Base-by-base conservation (phyloP, 2,329 filamentous ascomycete species). In the Exserohilum rostratum region DNA sequence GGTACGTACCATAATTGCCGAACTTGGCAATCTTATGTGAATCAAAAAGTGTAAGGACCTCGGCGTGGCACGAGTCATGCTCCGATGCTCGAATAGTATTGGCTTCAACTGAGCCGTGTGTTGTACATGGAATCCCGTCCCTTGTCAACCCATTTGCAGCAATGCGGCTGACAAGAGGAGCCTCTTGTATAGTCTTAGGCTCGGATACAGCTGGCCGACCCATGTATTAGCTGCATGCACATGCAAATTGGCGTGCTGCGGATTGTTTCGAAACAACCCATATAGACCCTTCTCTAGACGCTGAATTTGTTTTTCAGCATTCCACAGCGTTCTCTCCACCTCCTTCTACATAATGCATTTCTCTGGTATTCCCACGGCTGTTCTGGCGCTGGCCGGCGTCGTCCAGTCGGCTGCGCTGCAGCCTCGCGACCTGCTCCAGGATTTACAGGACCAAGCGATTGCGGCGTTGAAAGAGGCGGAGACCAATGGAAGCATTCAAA, bases 381-480 rank as follows among this genome's bases (percentile, higher is more conserved):
- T 50, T 22, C 40, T 63, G 35, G 58, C 60, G 4, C 48, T 63
- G 15, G 51, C 54, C 9, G 38, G 55, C 22, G 34, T 50, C 3
- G 43, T 42, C 10, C 51, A 59, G 39, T 45, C 55, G 15, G 53
- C 50, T 33, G 50, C 46, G 13, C 20, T 62, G 4, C 39, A 59
- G 18, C 34, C 46, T 20, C 51, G 52, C 17, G 51, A 61, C 37
- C 31, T 48, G 6, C 46, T 63, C 20, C 38, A 53, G 31, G 52
- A 65, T 29, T 37, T 65, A 7, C 62, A 63, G 20, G 25, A 48
- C 17, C 55, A 57, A 25, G 60, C 62, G 6, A 42, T 63, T n/a
- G 43, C 51, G 25, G 44, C 46, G 3, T 20, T 65, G 38, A 54
- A 57, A 17, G 54, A 44, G 10, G 30, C 53, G 15, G 46, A 61